Percentiles rank a stretch among this genome's conserved stretches.
phyloP scores from a whole-genome alignment of 2,329 filamentous ascomycete species.

The Fonsecaea multimorphosa region DNA sequence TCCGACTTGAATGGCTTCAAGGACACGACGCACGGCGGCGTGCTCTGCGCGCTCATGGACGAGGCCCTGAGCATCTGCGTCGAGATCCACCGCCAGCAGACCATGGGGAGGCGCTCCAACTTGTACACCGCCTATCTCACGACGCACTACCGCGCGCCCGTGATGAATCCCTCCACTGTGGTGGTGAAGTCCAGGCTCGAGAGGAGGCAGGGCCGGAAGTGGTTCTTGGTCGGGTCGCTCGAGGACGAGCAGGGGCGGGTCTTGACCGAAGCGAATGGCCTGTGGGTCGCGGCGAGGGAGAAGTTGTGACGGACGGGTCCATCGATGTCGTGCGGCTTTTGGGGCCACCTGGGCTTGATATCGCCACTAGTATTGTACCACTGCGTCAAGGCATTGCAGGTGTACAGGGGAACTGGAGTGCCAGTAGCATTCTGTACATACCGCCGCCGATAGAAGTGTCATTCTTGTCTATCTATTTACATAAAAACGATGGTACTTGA shows the following conservation, averaged over 20 bases:
- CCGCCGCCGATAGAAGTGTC: not conserved
- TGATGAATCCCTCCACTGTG: not conserved
- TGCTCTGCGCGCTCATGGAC: conserved; percentile 4
- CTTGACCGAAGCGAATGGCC: conserved; percentile 4
- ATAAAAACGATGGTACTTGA: too few species aligned
- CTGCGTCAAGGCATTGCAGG: too few species aligned
- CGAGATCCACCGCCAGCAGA: conserved; percentile 6
- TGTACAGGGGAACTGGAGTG: too few species aligned
- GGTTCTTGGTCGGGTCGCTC: conserved; percentile 2
- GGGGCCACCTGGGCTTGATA: too few species aligned
- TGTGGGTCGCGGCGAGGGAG: conserved; percentile 2
- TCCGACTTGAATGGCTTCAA: conserved; percentile 6
- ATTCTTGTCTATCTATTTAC: too few species aligned
- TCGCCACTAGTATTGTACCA: too few species aligned
- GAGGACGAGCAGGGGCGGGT: conserved; percentile 3
- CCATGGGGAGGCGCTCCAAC: not conserved
- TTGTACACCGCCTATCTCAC: conserved; percentile 1
- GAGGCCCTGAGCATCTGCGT: conserved; percentile 10
- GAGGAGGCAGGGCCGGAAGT: not conserved
- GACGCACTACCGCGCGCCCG: not conserved
- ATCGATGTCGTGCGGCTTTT: not conserved
- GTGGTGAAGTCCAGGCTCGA: not conserved
- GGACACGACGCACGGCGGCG: conserved; percentile 10
- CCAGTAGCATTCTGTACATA: not conserved
- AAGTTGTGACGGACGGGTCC: not conserved